Evolutionary conservation across 179 eudicot genomes (phyloP), one percentile per base, ranked within the genome.

Genomic region (Gypsophila paniculata): DNA sequence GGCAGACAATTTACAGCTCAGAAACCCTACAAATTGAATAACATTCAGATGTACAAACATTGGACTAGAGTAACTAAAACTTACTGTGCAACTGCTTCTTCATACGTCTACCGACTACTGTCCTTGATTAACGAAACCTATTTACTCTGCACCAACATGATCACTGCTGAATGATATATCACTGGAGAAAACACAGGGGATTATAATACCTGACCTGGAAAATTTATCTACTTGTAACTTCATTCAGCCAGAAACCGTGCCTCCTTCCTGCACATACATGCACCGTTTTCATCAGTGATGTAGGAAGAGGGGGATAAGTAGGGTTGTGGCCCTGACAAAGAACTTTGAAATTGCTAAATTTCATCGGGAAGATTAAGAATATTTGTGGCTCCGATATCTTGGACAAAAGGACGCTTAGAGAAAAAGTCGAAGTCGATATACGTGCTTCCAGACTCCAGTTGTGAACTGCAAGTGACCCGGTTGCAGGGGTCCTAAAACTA

Each of bases 41-140:
- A 62, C 52, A 58, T 64, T 46, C 12, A 61, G 69, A 74, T 78
- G 53, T 78, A 78, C 82, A 78, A 19, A 10, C 61, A 29, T 3
- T 34, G 21, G 68, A 59, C 63, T 67, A 71, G 61, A 77, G 29
- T 22, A 32, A 69, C 63, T 69, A 29, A 54, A 21, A 36, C 22
- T 52, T 51, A 62, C 82, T 78, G 19, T 71, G 78, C 69, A 76
- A 65, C 75, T 69, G 78, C 72, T 68, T 73, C 74, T 69, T 73
- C 73, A 72, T 57, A 80, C 79, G 76, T 72, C 9, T 29, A 29
- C 34, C 34, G 34, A 1, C 83, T 80, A 80, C 23, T 69, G 72
- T 48, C 76, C 73, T 49, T 19, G 53, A 32, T 51, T 54, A 54
- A 38, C 52, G 32, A 61, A 63, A 72, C 48, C 74, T 76, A 76